These are phyloP conservation scores for Somion occarium DNA, from an alignment of 1,284 basidiomycete genomes.

Conservation along the genomic window DNA sequence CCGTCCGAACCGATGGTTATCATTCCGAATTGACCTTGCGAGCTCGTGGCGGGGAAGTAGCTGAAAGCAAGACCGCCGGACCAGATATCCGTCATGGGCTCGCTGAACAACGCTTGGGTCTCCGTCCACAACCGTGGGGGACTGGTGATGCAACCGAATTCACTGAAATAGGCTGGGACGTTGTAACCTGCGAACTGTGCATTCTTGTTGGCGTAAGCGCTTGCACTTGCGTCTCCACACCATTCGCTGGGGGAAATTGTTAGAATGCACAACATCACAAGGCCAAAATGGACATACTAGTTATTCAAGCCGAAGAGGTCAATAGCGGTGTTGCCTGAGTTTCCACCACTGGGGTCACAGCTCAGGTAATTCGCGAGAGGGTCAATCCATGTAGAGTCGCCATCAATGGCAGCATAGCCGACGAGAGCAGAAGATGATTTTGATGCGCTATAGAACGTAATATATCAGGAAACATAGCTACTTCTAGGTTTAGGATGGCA, in stretches of 20 bases:
- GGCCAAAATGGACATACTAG: slow-evolving; percentile 45
- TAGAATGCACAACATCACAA: slow-evolving; percentile 11
- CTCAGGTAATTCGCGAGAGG: slow-evolving; percentile 77
- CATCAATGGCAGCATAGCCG: slow-evolving; percentile 86
- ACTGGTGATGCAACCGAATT: slow-evolving; percentile 75
- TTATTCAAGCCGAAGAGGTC: slow-evolving; percentile 85
- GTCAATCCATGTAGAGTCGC: slow-evolving; percentile 58
- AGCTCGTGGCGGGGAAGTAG: slow-evolving; percentile 72
- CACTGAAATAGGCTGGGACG: slow-evolving; percentile 85
- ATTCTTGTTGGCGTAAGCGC: slow-evolving; percentile 51
- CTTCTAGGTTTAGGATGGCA: neutral
- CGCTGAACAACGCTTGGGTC: slow-evolving; percentile 66
- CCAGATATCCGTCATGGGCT: slow-evolving; percentile 74
- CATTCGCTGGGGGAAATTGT: slow-evolving; percentile 49
- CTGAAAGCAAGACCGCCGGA: slow-evolving; percentile 89
- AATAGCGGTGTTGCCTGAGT: slow-evolving; percentile 61
- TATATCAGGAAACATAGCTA: neutral
- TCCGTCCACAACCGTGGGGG: slow-evolving; percentile 80
- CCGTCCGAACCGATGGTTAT: slow-evolving; percentile 66
- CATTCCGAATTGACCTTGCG: slow-evolving; percentile 77
- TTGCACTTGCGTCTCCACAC: slow-evolving; percentile 64
- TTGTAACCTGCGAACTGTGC: slow-evolving; percentile 63
- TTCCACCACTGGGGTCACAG: slow-evolving; percentile 56
- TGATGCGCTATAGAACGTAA: slow-evolving; percentile 44
- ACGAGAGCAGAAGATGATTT: slow-evolving; percentile 69